Evolutionary conservation across 495 filamentous ascomycete species (phyloP), one percentile per base, ranked within the genome.

Genomic region (Bryoglossum gracile): DNA sequence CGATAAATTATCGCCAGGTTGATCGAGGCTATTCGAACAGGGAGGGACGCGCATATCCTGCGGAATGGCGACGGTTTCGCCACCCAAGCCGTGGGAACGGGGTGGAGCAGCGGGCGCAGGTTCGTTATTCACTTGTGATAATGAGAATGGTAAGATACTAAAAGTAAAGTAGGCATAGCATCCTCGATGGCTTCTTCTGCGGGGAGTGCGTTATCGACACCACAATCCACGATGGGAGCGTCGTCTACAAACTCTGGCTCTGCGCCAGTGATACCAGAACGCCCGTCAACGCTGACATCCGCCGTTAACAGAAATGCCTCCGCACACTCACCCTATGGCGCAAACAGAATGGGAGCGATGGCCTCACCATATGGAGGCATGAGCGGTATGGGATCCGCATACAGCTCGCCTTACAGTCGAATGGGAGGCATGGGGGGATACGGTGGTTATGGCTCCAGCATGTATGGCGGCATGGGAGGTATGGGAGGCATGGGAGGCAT

Each of bases 11-110:
- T n/a, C n/a, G n/a, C n/a, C n/a, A n/a, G n/a, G 46, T 14, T 10
- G n/a, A 18, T 11, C 3, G 26, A 46, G 16, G n/a, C 23, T 17
- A 4, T 25, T 23, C 8, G 24, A 5, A 49, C 25, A 42, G 35
- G 23, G 13, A n/a, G 13, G 40, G 23, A 46, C 4, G 13, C 10
- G 24, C 24, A 8, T 16, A 47, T 14, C 9, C 26, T 4, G 18
- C 13, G 45, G 16, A 8, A 60, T 60, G 57, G 38, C 57, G 13
- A 48, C 48, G 11, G 47, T 49, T 45, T 91, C 90, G 68, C 91
- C 91, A 57, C 91, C 91, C 28, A 97, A 97, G 69, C 91, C 91
- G 16, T 97, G 91, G 91, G 91, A 97, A 69, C 79, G 81, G 64
- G 76, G 78, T 48, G 84, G 87, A 64, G 77, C 78, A 38, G 64